Evolutionary conservation across 2,329 filamentous ascomycete genomes (phyloP).

Genomic region (Zalaria obscura): DNA sequence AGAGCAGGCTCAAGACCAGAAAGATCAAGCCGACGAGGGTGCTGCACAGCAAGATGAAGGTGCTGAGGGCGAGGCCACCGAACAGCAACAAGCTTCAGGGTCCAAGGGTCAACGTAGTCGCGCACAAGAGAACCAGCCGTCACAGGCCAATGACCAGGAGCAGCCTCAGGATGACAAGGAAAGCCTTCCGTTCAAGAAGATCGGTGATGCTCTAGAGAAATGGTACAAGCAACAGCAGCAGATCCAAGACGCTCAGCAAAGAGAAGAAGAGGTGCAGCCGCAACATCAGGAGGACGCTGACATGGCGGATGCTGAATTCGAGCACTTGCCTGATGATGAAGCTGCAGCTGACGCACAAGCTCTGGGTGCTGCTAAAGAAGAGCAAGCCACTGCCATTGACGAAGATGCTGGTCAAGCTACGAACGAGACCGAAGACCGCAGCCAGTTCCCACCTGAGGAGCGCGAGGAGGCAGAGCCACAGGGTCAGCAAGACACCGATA

Average conservation of each 20-base stretch:
- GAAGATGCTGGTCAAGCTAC: slow-evolving; percentile 76
- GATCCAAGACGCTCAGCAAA: slow-evolving; percentile 40
- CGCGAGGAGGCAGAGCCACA: slow-evolving; percentile 15
- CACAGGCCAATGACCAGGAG: slow-evolving; percentile 4
- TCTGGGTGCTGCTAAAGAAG: slow-evolving; percentile 73
- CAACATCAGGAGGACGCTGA: slow-evolving; percentile 46
- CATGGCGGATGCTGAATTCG: slow-evolving; percentile 70
- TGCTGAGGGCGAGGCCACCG: slow-evolving; percentile 48
- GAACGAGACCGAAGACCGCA: slow-evolving; percentile 29
- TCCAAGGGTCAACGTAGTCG: slow-evolving; percentile 7
- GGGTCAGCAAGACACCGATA: slow-evolving; percentile 22
- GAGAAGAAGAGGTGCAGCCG: slow-evolving; percentile 37
- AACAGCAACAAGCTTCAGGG: slow-evolving; percentile 23
- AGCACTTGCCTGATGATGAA: slow-evolving; percentile 79
- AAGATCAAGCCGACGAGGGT: slow-evolving; percentile 34
- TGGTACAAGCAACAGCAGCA: slow-evolving; percentile 85
- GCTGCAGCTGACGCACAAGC: slow-evolving; percentile 78
- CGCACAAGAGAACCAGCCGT: slow-evolving; percentile 4
- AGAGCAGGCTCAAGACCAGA: slow-evolving; percentile 46
- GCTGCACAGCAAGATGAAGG: slow-evolving; percentile 51
- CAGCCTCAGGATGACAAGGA: slow-evolving; percentile 3
- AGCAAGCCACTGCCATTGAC: slow-evolving; percentile 74
- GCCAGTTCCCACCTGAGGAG: slow-evolving; percentile 15
- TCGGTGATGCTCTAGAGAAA: slow-evolving; percentile 81
- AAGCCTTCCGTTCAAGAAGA: slow-evolving; percentile 72